These are phyloP conservation scores for Sporisorium graminicola DNA, from an alignment of 1,284 basidiomycete genomes.

Conservation along the genomic window DNA sequence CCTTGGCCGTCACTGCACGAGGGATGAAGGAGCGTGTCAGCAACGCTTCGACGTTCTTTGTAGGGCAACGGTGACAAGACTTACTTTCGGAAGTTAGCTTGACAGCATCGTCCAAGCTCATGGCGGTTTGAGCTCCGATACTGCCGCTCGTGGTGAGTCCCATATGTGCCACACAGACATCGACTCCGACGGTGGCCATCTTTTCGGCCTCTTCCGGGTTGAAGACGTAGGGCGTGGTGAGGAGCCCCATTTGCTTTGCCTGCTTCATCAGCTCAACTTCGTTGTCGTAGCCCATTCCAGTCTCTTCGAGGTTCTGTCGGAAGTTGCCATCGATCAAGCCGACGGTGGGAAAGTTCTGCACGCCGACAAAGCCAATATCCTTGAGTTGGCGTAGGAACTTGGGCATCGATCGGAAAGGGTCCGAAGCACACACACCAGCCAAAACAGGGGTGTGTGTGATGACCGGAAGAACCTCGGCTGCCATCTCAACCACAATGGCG, in stretches of 20 bases:
- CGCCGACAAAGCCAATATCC: conserved; percentile 43
- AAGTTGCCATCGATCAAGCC: conserved; percentile 52
- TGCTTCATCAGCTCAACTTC: conserved; percentile 45
- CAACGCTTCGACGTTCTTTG: not conserved
- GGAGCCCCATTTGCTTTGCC: conserved; percentile 36
- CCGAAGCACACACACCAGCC: conserved; percentile 45
- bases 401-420: conserved; percentile 47
- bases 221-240: conserved; percentile 50
- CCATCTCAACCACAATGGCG: conserved; percentile 49
- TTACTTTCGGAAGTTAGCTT: conserved; percentile 39
- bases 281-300: conserved; percentile 47
- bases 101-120: conserved; percentile 45
- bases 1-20: conserved; percentile 34
- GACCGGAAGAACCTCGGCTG: conserved; percentile 41
- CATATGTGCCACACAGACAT: conserved; percentile 48
- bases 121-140: conserved; percentile 44
- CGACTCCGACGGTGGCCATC: conserved; percentile 42
- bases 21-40: not conserved
- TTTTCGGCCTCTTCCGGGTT: conserved; percentile 38
- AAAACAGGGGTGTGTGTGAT: conserved; percentile 47
- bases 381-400: conserved; percentile 48
- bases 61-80: not conserved
- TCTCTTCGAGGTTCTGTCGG: conserved; percentile 50
- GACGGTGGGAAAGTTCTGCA: conserved; percentile 53
- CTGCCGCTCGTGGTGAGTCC: conserved; percentile 44